These are phyloP conservation scores for Colletotrichum cereale DNA, from an alignment of 2,329 filamentous ascomycete species.

Conservation along the genomic window DNA sequence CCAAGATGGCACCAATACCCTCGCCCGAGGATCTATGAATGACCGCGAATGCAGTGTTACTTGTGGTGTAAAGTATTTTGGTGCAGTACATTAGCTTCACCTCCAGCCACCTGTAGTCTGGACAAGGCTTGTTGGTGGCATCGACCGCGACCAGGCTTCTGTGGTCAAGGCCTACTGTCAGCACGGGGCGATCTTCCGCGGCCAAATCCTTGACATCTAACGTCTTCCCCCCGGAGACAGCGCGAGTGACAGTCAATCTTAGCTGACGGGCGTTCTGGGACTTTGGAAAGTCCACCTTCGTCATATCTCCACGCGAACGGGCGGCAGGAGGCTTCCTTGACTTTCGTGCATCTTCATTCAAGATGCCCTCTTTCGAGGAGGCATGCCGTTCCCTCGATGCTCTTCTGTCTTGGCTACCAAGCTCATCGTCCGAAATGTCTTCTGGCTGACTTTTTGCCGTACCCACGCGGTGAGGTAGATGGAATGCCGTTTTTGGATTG, in stretches of 20 bases:
- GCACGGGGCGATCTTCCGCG: not conserved
- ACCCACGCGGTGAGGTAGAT: not conserved
- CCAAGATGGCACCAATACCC: not conserved
- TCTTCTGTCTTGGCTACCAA: not conserved
- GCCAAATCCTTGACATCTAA: not conserved
- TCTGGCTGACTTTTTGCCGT: not conserved
- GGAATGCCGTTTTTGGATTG: not conserved
- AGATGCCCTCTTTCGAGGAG: not conserved
- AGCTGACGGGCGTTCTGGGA: not conserved
- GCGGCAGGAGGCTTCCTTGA: too few species aligned
- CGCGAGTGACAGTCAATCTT: not conserved
- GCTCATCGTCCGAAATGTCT: slow-evolving; percentile 13
- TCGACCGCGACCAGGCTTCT: not conserved
- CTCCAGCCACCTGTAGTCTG: slow-evolving; percentile 24
- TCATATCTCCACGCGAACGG: slow-evolving; percentile 11
- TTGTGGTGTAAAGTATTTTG: not conserved
- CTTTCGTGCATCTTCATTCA: not conserved
- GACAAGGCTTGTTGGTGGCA: not conserved
- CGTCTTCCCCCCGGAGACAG: not conserved
- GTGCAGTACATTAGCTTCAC: slow-evolving; percentile 19
- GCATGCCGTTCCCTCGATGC: not conserved
- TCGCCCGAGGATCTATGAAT: not conserved
- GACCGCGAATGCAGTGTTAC: not conserved
- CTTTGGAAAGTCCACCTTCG: not conserved
- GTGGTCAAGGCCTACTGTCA: not conserved